Conservation (phyloP, 345 rosid species). For the Salix arbutifolia region DNA sequence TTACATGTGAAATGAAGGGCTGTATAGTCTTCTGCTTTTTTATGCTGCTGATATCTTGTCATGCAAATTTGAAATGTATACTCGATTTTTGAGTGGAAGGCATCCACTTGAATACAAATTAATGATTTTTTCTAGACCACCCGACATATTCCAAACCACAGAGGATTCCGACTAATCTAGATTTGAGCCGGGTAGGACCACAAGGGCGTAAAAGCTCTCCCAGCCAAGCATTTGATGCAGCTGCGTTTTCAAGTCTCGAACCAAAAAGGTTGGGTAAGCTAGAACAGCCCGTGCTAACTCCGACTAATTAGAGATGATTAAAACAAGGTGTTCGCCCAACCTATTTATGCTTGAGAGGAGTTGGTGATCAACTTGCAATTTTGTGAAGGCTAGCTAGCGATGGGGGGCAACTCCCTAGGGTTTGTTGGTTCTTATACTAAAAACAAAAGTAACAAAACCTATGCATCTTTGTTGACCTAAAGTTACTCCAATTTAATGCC, state of each 20-base stretch:
- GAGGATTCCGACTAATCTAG: too few relatives aligned
- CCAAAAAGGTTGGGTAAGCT: too few relatives aligned
- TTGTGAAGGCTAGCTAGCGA: neutral
- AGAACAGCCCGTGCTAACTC: too few relatives aligned
- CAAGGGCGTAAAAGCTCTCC: neutral
- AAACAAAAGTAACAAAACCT: neutral
- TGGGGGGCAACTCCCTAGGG: slow-evolving; percentile 4
- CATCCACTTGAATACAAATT: neutral
- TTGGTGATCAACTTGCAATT: neutral
- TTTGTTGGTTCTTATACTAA: slow-evolving; percentile 1
- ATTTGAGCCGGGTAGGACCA: too few relatives aligned
- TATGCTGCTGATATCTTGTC: neutral
- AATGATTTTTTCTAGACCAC: too few relatives aligned
- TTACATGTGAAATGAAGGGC: neutral
- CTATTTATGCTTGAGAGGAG: neutral
- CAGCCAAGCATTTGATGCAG: neutral
- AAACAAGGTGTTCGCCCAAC: neutral
- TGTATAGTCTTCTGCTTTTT: neutral
- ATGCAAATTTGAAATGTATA: neutral
- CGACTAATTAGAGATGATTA: neutral
- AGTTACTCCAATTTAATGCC: neutral
- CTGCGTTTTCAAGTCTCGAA: neutral
- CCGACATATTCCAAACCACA: too few relatives aligned
- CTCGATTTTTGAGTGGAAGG: neutral
- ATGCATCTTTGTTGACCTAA: too few relatives aligned